Percentiles rank a stretch among this genome's conserved stretches.
phyloP scores from a whole-genome alignment of 2,329 filamentous ascomycete genomes.

The Fusarium albidum region DNA sequence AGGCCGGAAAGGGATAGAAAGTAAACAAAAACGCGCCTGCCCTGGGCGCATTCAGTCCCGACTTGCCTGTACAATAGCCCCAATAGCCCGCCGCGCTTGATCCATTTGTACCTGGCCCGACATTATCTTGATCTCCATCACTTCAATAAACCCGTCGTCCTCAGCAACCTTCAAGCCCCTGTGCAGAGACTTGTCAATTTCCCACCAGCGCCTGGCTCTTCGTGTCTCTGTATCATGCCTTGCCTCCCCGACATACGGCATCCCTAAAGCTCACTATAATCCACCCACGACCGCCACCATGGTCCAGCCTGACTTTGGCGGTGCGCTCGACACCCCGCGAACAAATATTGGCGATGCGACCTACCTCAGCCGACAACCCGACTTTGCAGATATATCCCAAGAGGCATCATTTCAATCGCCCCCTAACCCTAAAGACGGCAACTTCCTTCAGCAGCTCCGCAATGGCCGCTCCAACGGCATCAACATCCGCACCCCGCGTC shows the following conservation, averaged over 20 bases:
- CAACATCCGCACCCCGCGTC: slow-evolving; percentile 77
- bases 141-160: slow-evolving; percentile 30
- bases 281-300: slow-evolving; percentile 52
- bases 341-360: slow-evolving; percentile 87
- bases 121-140: slow-evolving; percentile 30
- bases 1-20: slow-evolving; percentile 47
- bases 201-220: slow-evolving; percentile 1
- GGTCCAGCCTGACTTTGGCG: slow-evolving; percentile 69
- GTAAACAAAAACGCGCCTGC: slow-evolving; percentile 54
- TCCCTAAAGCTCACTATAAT: slow-evolving; percentile 29
- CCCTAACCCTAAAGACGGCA: slow-evolving; percentile 71
- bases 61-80: too few relatives aligned
- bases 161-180: slow-evolving; percentile 13
- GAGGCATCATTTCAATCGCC: slow-evolving; percentile 89
- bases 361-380: slow-evolving; percentile 73
- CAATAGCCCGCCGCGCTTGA: slow-evolving; percentile 34
- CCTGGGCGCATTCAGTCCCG: slow-evolving; percentile 14
- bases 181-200: slow-evolving; percentile 6
- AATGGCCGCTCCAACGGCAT: slow-evolving; percentile 67
- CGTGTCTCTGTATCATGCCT: slow-evolving; percentile 33
- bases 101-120: slow-evolving; percentile 22
- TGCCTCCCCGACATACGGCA: slow-evolving; percentile 21
- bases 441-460: slow-evolving; percentile 78
- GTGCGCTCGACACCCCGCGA: slow-evolving; percentile 82
- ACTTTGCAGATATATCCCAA: slow-evolving; percentile 81